Evolutionary conservation across 2,329 filamentous ascomycete genomes (phyloP).

Genomic region (Calonectria multiphialidica): DNA sequence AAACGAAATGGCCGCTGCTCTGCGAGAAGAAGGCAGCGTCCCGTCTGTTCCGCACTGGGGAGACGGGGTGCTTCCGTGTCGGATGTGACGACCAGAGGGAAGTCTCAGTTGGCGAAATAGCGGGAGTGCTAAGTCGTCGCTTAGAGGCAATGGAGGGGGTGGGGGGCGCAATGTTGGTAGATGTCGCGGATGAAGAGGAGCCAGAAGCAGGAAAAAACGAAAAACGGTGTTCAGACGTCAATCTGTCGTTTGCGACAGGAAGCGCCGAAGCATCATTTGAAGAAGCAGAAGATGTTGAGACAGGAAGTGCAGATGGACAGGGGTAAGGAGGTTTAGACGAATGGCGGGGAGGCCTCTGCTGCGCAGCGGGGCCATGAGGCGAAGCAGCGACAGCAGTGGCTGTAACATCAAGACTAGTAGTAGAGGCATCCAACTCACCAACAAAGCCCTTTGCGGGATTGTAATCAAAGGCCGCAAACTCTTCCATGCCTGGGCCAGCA

Average conservation of each 20-base stretch:
- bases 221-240: conserved; percentile 32
- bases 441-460: conserved; percentile 64
- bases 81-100: conserved; percentile 31
- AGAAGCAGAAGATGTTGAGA: conserved; percentile 29
- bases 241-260: conserved; percentile 27
- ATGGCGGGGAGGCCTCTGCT: conserved; percentile 29
- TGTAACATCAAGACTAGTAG: conserved; percentile 26
- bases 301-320: conserved; percentile 1
- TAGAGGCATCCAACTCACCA: conserved; percentile 61
- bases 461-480: conserved; percentile 62
- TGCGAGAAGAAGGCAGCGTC: conserved; percentile 34
- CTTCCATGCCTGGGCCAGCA: conserved; percentile 62
- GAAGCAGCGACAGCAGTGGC: conserved; percentile 13
- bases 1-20: conserved; percentile 40
- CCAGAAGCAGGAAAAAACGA: conserved; percentile 35
- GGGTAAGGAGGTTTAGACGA: conserved; percentile 9
- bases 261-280: conserved; percentile 31
- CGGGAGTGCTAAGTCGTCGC: conserved; percentile 33
- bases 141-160: conserved; percentile 24
- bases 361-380: conserved; percentile 20
- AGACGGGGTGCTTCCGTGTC: conserved; percentile 27
- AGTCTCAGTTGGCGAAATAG: conserved; percentile 43
- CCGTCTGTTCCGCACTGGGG: conserved; percentile 35
- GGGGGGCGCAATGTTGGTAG: conserved; percentile 26
- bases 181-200: conserved; percentile 52